These are phyloP conservation scores for Spathaspora girioi DNA, from an alignment of 805 yeast genomes.

Conservation along the genomic window DNA sequence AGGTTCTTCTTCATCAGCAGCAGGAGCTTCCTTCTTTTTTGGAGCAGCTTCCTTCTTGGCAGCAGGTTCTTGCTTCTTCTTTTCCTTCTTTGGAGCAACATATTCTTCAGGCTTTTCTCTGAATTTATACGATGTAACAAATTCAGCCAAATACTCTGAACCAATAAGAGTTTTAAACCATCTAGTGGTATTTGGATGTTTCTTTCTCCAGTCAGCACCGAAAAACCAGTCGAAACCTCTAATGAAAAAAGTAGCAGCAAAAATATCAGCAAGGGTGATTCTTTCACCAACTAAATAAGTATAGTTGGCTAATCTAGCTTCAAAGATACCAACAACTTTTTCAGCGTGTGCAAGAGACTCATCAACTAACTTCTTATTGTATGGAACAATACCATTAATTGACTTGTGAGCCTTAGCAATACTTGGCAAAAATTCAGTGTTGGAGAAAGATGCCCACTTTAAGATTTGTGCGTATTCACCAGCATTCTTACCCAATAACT, in stretches of 20 bases:
- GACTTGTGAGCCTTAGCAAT: slow-evolving; percentile 54
- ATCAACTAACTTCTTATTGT: slow-evolving; percentile 71
- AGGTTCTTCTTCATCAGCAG: slow-evolving; percentile 35
- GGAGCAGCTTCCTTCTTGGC: slow-evolving; percentile 40
- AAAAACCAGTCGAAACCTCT: slow-evolving; percentile 58
- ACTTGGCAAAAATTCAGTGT: slow-evolving; percentile 56
- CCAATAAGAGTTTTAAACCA: slow-evolving; percentile 62
- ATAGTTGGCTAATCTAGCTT: slow-evolving; percentile 53
- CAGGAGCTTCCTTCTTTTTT: slow-evolving; percentile 31
- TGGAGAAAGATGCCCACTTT: slow-evolving; percentile 76
- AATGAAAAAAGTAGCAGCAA: slow-evolving; percentile 43
- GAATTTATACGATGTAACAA: slow-evolving; percentile 51
- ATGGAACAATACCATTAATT: slow-evolving; percentile 62
- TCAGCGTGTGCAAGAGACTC: slow-evolving; percentile 37
- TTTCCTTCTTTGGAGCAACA: slow-evolving; percentile 75
- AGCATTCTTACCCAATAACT: slow-evolving; percentile 62
- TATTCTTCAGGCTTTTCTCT: slow-evolving; percentile 64
- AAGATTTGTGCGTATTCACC: slow-evolving; percentile 63
- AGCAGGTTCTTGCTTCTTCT: slow-evolving; percentile 47
- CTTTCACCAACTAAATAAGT: slow-evolving; percentile 70
- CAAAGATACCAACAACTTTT: slow-evolving; percentile 42
- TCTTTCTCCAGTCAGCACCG: slow-evolving; percentile 62
- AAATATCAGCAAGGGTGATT: slow-evolving; percentile 55
- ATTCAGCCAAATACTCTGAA: slow-evolving; percentile 45
- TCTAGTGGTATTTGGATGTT: slow-evolving; percentile 61